phyloP scores from a whole-genome alignment of 2,329 filamentous ascomycete species.

The Aspergillus persii region DNA sequence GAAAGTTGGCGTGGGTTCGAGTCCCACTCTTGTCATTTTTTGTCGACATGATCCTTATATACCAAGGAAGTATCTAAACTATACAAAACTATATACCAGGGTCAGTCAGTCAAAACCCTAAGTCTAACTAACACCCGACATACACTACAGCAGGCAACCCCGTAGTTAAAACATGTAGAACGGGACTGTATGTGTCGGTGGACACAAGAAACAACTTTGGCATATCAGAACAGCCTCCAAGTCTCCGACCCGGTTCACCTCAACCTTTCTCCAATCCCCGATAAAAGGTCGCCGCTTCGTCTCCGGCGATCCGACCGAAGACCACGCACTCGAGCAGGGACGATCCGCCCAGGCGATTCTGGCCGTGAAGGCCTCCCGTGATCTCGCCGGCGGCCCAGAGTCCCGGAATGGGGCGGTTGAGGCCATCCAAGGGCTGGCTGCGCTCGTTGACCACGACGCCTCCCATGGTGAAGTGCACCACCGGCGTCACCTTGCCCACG shows the following conservation, averaged over 20 bases:
- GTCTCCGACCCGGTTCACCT: no score
- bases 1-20: not conserved
- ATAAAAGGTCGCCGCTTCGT: slow-evolving; percentile 41
- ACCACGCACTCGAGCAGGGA: slow-evolving; percentile 64
- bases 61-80: no score
- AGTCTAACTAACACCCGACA: no score
- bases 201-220: no score
- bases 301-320: slow-evolving; percentile 59
- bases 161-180: no score
- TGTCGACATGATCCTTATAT: no score
- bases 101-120: no score
- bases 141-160: no score
- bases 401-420: slow-evolving; percentile 50
- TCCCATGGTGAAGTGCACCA: slow-evolving; percentile 67
- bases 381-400: slow-evolving; percentile 65
- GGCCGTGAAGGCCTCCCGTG: slow-evolving; percentile 63
- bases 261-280: not conserved
- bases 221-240: no score
- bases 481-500: slow-evolving; percentile 60
- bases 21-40: not conserved
- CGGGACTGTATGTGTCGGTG: no score
- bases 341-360: slow-evolving; percentile 61
- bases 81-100: no score
- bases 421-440: slow-evolving; percentile 50
- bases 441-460: slow-evolving; percentile 58